phyloP scores from a whole-genome alignment of 305 asterid species.

The Solanum hybrid region DNA sequence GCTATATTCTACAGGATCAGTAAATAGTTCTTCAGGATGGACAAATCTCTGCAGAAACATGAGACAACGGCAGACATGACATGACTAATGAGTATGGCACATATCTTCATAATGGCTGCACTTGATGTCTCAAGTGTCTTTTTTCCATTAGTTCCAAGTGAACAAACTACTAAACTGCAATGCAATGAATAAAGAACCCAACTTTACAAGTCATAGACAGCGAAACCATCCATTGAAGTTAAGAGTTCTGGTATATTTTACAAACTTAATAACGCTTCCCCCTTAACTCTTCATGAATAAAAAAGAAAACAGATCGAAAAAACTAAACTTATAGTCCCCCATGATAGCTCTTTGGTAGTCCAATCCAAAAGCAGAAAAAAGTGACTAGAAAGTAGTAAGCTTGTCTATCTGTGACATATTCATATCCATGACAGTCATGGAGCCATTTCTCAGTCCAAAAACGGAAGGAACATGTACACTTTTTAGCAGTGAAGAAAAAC shows the following conservation, averaged over 20 bases:
- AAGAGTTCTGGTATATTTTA: background rate
- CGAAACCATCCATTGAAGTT: background rate
- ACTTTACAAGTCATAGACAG: background rate
- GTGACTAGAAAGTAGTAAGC: background rate
- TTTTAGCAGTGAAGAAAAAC: background rate
- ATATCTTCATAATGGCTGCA: background rate
- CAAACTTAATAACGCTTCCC: background rate
- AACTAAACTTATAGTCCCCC: background rate
- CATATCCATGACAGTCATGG: background rate
- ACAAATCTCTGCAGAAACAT: background rate
- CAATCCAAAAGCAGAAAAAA: background rate
- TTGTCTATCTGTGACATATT: background rate
- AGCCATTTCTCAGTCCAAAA: background rate
- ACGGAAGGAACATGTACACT: background rate
- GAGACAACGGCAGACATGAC: background rate
- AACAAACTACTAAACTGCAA: background rate
- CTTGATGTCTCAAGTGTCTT: background rate
- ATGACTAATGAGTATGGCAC: background rate
- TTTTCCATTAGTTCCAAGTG: background rate
- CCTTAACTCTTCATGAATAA: background rate
- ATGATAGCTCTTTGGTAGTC: background rate
- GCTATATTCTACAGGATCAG: background rate
- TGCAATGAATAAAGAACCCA: background rate
- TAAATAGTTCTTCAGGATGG: background rate
- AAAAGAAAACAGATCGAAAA: background rate